Evolutionary conservation across 495 filamentous ascomycete species (phyloP).

Genomic region (Penicillium lividum): DNA sequence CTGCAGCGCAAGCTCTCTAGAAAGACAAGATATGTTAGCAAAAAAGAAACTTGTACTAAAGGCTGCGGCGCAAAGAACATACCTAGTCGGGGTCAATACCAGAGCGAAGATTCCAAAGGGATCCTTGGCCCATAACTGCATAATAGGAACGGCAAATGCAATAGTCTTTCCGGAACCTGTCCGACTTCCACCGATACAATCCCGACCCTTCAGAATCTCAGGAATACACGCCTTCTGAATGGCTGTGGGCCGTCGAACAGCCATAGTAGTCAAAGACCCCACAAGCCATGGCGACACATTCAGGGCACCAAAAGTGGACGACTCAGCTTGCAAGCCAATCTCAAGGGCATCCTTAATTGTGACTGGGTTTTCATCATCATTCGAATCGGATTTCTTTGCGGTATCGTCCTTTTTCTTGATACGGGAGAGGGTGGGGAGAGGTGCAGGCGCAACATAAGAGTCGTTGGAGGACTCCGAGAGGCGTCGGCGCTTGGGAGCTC

Average conservation of each 20-base stretch:
- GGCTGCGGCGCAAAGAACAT: conserved; percentile 17
- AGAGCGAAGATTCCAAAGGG: conserved; percentile 88
- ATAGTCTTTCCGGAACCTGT: conserved; percentile 99
- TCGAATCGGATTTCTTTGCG: conserved; percentile 18
- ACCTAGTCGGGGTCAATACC: conserved; percentile 87
- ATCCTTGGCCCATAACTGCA: conserved; percentile 92
- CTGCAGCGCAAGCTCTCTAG: conserved; percentile 87
- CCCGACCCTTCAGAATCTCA: conserved; percentile 81
- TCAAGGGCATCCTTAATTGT: conserved; percentile 47
- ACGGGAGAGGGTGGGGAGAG: conserved; percentile 45
- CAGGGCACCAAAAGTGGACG: conserved; percentile 71
- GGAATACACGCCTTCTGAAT: conserved; percentile 94
- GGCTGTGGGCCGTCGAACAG: conserved; percentile 82
- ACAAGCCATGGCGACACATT: conserved; percentile 85
- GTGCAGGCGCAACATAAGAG: conserved; percentile 39
- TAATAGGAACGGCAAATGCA: conserved; percentile 88
- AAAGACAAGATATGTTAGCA: conserved; percentile 1
- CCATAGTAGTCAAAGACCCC: conserved; percentile 80
- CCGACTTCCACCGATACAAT: conserved; percentile 91
- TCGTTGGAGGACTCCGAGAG: conserved; percentile 45
- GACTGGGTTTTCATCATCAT: conserved; percentile 37
- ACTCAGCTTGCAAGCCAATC: conserved; percentile 40
- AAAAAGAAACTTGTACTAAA: background rate
- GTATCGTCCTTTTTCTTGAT: conserved; percentile 46
- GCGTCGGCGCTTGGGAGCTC: conserved; percentile 44